Evolutionary conservation across 495 filamentous ascomycete genomes (phyloP), one percentile per base, ranked within the genome.

Genomic region (Tuber microsphaerosporum): DNA sequence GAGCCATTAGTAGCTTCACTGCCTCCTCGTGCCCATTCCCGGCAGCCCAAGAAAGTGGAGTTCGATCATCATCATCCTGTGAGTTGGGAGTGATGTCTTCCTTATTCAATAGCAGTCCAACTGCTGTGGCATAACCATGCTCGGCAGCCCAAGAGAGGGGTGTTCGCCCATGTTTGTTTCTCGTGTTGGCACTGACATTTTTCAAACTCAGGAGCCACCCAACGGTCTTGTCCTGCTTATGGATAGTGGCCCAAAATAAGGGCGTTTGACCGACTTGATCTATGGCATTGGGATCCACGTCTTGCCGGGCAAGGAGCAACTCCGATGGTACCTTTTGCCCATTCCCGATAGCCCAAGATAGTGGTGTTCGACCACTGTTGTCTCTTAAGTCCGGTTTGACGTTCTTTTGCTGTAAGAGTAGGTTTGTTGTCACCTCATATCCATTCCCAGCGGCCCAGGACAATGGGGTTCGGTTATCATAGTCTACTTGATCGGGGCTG

Each of bases 391-490:
- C 20, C 19, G 46, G 46, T 19, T 22, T 48, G 46, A 48, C 45
- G 48, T 70, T 68, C 19, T 68, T 26, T 51, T 75, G 48, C 10
- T 46, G 75, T 22, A 77, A 44, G 17, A 78, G 74, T 22, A 71
- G 26, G 2, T 61, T 26, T 20, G 70, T 71, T 34, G 69, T 71
- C 16, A 42, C 48, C 73, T 75, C 77, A 56, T 80, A 73, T 8
- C 82, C 82, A 19, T 74, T 72, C 34, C 2, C 8, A 65, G 79
- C 77, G 48, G 81, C 81, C 4, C 22, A 44, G 44, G 73, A 81
- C 2, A 83, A 69, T 44, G 81, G 78, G 41, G 81, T 79, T 34
- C 31, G 46, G 9, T 75, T 71, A 41, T 51, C 0, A 10, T 42
- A 70, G 39, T 81, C 77, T 26, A 41, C 44, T 41, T 70, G 56